A percentile compares a stretch with the other conserved stretches of the same genome.
These are phyloP conservation scores for Sporothrix schenckii DNA, from an alignment of 2,329 filamentous ascomycete genomes.

Conservation along the genomic window DNA sequence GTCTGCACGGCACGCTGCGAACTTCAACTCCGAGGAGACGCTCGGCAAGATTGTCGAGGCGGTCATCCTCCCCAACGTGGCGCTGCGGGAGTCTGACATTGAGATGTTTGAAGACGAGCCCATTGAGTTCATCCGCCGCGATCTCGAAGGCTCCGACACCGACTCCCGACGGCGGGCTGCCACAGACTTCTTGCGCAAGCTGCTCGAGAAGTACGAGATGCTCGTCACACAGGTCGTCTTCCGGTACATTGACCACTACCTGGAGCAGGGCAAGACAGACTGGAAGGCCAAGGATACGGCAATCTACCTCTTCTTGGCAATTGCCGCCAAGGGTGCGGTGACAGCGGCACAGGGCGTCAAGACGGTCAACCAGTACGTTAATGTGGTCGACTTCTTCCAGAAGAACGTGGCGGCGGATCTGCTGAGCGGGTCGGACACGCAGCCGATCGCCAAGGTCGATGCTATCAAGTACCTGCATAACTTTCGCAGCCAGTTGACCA, in stretches of 20 bases:
- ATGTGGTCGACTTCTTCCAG: slow-evolving; percentile 94
- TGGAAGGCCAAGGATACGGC: slow-evolving; percentile 99
- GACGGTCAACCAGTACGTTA: slow-evolving; percentile 81
- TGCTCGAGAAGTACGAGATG: slow-evolving; percentile 85
- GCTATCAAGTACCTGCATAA: slow-evolving; percentile 98
- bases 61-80: slow-evolving; percentile 91
- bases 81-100: slow-evolving; percentile 86
- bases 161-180: slow-evolving; percentile 90
- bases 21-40: slow-evolving; percentile 81
- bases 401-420: slow-evolving; percentile 89
- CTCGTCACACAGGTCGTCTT: slow-evolving; percentile 85
- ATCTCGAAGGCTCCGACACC: slow-evolving; percentile 93
- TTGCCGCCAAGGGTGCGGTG: slow-evolving; percentile 86
- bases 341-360: slow-evolving; percentile 89
- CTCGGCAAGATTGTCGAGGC: slow-evolving; percentile 90
- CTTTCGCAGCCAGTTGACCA: slow-evolving; percentile 92
- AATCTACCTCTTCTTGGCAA: slow-evolving; percentile 93
- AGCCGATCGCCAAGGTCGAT: slow-evolving; percentile 92
- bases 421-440: slow-evolving; percentile 65
- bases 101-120: slow-evolving; percentile 98
- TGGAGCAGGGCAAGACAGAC: slow-evolving; percentile 76
- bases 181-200: slow-evolving; percentile 87
- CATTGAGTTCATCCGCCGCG: slow-evolving; percentile 94
- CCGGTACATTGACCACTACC: slow-evolving; percentile 83
- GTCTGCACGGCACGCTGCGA: slow-evolving; percentile 73